Conservation (phyloP, 768 basidiomycete species). For the Amanita thiersii region DNA sequence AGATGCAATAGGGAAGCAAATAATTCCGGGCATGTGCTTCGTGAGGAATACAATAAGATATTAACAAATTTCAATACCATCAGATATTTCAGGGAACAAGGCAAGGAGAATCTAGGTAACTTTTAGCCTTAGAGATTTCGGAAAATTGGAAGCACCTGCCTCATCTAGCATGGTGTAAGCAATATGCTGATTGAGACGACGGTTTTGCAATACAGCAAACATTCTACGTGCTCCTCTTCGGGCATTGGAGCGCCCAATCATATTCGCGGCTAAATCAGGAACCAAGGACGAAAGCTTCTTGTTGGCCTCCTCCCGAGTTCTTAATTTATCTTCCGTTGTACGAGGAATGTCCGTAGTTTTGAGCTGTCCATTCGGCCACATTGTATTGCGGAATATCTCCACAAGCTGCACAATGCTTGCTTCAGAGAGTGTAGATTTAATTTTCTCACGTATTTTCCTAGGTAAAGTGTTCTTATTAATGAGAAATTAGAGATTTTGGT, state of each 20-base stretch:
- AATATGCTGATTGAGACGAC: constrained; percentile 90
- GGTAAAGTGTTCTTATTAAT: constrained; percentile 5
- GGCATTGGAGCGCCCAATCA: constrained; percentile 97
- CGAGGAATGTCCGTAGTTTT: constrained; percentile 56
- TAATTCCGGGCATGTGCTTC: background rate
- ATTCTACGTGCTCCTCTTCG: constrained; percentile 87
- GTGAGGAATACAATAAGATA: constrained; percentile 1
- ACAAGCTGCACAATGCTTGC: constrained; percentile 63
- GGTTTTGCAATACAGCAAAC: constrained; percentile 91
- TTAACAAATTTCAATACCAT: background rate
- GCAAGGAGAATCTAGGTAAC: constrained; percentile 42
- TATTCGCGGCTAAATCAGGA: constrained; percentile 92
- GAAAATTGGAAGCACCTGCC: constrained; percentile 29
- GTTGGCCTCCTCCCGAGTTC: constrained; percentile 81
- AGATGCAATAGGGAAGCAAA: background rate
- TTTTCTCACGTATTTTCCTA: constrained; percentile 84
- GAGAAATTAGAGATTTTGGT: background rate
- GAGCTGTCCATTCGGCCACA: constrained; percentile 85
- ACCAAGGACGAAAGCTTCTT: constrained; percentile 85
- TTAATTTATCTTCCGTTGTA: constrained; percentile 70
- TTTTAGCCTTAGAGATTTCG: background rate
- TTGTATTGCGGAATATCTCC: constrained; percentile 53
- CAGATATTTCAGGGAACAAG: constrained; percentile 45
- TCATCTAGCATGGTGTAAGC: constrained; percentile 86
- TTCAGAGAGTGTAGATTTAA: constrained; percentile 58